Base-by-base conservation (phyloP, 1,284 basidiomycete species). In the Cutaneotrichosporon mucoides region DNA sequence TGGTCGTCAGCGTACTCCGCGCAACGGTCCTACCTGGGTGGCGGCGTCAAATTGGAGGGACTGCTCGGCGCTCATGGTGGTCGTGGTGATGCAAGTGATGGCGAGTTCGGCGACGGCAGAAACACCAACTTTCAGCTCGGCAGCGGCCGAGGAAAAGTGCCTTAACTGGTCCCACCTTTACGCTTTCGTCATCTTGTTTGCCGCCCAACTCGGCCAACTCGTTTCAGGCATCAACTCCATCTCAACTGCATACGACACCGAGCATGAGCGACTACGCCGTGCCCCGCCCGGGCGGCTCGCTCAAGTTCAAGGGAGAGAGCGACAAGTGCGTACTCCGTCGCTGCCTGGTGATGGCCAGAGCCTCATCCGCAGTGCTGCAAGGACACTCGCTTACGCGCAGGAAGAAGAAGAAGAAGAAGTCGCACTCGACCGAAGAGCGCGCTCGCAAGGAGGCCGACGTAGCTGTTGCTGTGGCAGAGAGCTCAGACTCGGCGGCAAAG, bases 241-340 rank as follows among this genome's bases (percentile, higher is more conserved):
- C 24, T 24, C 9, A 9, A 9, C 24, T 24, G 24, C 24, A 24
- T 24, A 24, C 24, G 34, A 10, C 12, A 43, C 41, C 84, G 85
- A 66, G 10, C 9, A 77, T 77, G 75, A 77, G 75, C 65, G 90
- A 91, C 76, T 95, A 95, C 79, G 85, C 90, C 79, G 55, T 48
- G 48, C 83, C 89, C 78, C 86, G 86, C 71, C 86, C 90, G 48
- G 89, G 90, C 49, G 92, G 92, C 70, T 86, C 88, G 65, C 86
- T 95, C 73, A 95, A 93, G 79, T 83, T 95, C 76, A 95, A 94
- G 79, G 86, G 88, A 38, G 75, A 87, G 41, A 82, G 88, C 59
- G 88, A 92, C 76, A 93, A 92, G 90, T 92, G 72, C 71, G 86
- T 82, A 24, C 24, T 24, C 24, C 24, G 3, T 24, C 24, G 2